phyloP scores from a whole-genome alignment of 2,329 filamentous ascomycete species.

The Purpureocillium lavendulum region DNA sequence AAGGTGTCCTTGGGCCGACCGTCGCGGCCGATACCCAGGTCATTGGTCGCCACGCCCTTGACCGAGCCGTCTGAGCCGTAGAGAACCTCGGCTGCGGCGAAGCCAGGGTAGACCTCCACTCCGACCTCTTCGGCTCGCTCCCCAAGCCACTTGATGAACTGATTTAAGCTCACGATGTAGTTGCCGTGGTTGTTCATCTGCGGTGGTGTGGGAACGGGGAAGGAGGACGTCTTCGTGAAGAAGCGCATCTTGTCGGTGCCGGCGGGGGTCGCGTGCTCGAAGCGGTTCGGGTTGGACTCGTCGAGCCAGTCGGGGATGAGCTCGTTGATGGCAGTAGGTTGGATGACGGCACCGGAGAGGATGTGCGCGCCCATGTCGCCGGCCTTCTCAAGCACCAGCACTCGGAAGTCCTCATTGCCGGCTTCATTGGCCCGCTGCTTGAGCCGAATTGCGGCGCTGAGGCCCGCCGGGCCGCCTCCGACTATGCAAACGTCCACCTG shows the following conservation, averaged over 20 bases:
- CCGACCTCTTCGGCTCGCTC: constrained; percentile 94
- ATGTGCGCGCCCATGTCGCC: constrained; percentile 93
- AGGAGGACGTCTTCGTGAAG: constrained; percentile 69
- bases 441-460: constrained; percentile 85
- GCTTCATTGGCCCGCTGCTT: constrained; percentile 94
- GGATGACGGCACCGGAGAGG: constrained; percentile 88
- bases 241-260: constrained; percentile 86
- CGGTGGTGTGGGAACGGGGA: constrained; percentile 80
- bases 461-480: constrained; percentile 87
- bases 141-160: constrained; percentile 91
- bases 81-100: constrained; percentile 86
- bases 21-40: constrained; percentile 73
- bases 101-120: constrained; percentile 93
- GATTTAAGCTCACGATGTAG: constrained; percentile 92
- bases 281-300: constrained; percentile 79
- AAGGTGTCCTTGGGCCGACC: constrained; percentile 85
- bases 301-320: constrained; percentile 89
- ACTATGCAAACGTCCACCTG: constrained; percentile 96
- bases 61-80: constrained; percentile 84
- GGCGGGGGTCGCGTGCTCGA: constrained; percentile 80
- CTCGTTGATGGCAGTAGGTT: constrained; percentile 81
- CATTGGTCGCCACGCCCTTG: constrained; percentile 90
- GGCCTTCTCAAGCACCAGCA: constrained; percentile 88
- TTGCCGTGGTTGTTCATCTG: constrained; percentile 99
- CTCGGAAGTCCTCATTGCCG: constrained; percentile 91